phyloP scores from a whole-genome alignment of 495 filamentous ascomycete species.

The Rostrohypoxylon terebratum region DNA sequence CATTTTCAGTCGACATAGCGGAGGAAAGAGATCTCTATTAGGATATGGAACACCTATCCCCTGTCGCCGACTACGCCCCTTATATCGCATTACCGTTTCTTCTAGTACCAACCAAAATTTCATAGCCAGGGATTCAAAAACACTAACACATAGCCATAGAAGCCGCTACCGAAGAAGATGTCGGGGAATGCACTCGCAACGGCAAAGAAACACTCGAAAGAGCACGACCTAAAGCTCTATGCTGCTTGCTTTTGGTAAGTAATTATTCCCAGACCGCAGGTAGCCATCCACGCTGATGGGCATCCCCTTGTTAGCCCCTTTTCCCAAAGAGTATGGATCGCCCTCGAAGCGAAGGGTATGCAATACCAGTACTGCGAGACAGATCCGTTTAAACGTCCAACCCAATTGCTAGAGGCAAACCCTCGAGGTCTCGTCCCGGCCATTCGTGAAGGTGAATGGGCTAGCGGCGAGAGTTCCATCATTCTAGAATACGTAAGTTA shows the following conservation, averaged over 20 bases:
- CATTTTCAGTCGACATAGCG: constrained; percentile 9
- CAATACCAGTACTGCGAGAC: constrained; percentile 93
- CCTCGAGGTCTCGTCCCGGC: constrained; percentile 90
- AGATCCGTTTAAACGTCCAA: constrained; percentile 80
- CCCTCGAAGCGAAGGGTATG: constrained; percentile 86
- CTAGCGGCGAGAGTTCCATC: constrained; percentile 86
- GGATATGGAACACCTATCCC: constrained; percentile 15
- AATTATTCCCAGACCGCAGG: background rate
- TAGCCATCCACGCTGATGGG: constrained; percentile 25
- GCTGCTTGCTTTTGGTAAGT: constrained; percentile 92
- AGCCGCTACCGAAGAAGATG: constrained; percentile 86
- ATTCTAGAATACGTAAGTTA: constrained; percentile 85
- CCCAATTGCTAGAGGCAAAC: constrained; percentile 82
- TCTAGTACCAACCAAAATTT: constrained; percentile 6
- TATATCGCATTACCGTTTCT: background rate
- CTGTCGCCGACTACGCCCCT: constrained; percentile 8
- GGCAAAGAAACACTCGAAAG: constrained; percentile 76
- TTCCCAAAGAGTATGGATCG: constrained; percentile 95
- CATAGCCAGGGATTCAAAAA: background rate
- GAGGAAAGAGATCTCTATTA: constrained; percentile 13
- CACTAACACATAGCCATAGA: constrained; percentile 49
- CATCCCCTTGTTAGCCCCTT: constrained; percentile 62
- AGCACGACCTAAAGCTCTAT: constrained; percentile 81
- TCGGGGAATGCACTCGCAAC: constrained; percentile 81
- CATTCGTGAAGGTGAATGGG: constrained; percentile 86